Base-by-base conservation (phyloP, 1,284 basidiomycete species). In the Grifola frondosa region DNA sequence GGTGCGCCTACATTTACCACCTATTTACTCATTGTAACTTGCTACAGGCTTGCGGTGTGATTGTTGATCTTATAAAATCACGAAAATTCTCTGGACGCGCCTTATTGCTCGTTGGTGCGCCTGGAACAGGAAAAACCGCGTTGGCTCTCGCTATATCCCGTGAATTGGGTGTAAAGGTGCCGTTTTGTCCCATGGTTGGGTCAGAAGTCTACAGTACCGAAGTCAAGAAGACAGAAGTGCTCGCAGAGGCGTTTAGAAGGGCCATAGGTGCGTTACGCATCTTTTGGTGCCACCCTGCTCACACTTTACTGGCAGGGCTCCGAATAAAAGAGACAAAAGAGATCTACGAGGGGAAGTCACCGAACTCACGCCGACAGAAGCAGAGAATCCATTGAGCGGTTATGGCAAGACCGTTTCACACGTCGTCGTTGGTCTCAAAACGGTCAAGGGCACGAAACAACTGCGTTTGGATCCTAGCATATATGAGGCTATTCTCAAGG, bases 371-470 rank as follows among this genome's bases (percentile, higher is more conserved):
- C 95, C 95, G 1, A 84, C 90, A 26, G 95, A 96, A 68, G 78
- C 92, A 6, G 92, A 95, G 65, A 96, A 96, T 66, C 92, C 93
- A n/a, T 73, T 96, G 30, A 90, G 88, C 39, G 95, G 95, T 20
- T 97, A 97, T 65, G 95, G 95, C 54, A 97, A 98, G 71, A 97
- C 95, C 0, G 91, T 97, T 40, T 91, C 91, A 16, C 93, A 96
- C 68, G 95, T 97, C 53, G 78, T 97, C 41, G 87, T 97, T 37
- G 91, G 91, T 3, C 81, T 97, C 52, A 97, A 97, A 70, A 97
- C 94, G 0, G 92, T 92, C 53, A 96, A 88, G 63, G 95, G 95
- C 13, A 97, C 93, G 16, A 97, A 97, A 67, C 93, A 97, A 60
- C 80, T 97, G 8, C 80, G 93, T 16, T 70, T 97, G 12, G 95